Percentiles rank a stretch among this genome's conserved stretches.
Conservation (phyloP, 441 rosid genomes). For the Gossypium davidsonii region DNA sequence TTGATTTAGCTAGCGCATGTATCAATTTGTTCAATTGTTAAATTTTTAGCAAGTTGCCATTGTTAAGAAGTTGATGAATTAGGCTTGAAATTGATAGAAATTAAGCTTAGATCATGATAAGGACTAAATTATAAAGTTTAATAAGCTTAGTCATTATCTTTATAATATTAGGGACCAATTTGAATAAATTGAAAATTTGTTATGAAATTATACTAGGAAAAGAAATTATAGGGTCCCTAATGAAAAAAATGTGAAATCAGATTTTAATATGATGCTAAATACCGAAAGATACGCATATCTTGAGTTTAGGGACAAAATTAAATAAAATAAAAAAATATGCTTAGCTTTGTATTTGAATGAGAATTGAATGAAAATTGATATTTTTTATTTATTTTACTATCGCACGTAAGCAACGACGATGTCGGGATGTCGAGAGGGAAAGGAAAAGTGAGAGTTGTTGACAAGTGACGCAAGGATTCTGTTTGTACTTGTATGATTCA, state of each 20-base stretch:
- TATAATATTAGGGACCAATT: not conserved
- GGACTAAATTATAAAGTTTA: not conserved
- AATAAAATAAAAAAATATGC: too few species aligned
- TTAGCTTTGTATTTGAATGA: not conserved
- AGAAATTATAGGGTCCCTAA: not conserved
- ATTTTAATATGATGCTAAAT: not conserved
- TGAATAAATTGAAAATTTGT: too few species aligned
- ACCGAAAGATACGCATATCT: not conserved
- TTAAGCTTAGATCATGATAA: not conserved
- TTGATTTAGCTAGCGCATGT: not conserved
- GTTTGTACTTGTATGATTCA: not conserved
- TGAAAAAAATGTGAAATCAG: too few species aligned
- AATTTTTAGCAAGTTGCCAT: not conserved
- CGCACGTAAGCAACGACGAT: too few species aligned
- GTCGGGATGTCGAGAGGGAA: not conserved
- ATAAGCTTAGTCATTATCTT: not conserved
- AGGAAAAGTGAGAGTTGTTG: not conserved
- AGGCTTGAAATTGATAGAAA: not conserved
- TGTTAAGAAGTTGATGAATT: not conserved
- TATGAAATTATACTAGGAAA: not conserved
- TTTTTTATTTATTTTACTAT: not conserved
- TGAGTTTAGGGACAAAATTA: not conserved
- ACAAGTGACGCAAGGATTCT: not conserved
- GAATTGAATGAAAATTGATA: not conserved
- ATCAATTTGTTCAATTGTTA: not conserved